Evolutionary conservation across 2,329 filamentous ascomycete species (phyloP), one percentile per base, ranked within the genome.

Genomic region (Colletotrichum sp.): DNA sequence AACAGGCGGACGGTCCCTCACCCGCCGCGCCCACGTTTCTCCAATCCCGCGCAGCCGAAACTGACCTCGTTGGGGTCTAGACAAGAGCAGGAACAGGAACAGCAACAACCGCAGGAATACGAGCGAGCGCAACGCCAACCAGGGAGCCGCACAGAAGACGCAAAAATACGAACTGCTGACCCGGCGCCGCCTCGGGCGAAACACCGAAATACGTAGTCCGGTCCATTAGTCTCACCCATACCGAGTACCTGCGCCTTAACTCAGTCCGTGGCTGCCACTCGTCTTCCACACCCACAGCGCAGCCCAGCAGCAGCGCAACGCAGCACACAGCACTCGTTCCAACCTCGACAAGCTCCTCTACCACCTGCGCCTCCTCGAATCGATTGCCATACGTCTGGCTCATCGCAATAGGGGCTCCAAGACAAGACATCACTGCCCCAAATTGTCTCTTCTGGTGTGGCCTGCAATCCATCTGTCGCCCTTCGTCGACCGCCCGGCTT

Each of bases 361-460:
- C n/a, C 16, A 24, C 61, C 36, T 13, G 56, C 36, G 61, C 52
- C 55, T 30, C 69, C n/a, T 32, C 32, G 38, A 63, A n/a, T n/a
- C 21, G 14, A 28, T n/a, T 56, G 52, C 38, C n/a, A 32, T 30
- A 48, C 32, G n/a, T 48, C 43, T 48, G 26, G 7, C 34, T 64
- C 18, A 30, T 69, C 58, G 43, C 13, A 52, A 63, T 68, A 72
- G 56, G 69, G 63, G 58, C 26, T 67, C 14, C 63, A 64, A 64
- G 73, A 75, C 69, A 73, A 32, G 52, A 64, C 36, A 28, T 68
- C 62, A 52, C 65, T 65, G 71, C 67, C 58, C 34, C 34, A 28
- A 30, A 28, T 13, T 63, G 30, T 43, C 28, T 32, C 13, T 63
- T 43, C 24, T 26, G 34, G 56, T 52, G 10, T 63, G 69, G 28